Evolutionary conservation across 352 stramenopile species (phyloP).

Genomic region (Globisporangium sylvaticum): DNA sequence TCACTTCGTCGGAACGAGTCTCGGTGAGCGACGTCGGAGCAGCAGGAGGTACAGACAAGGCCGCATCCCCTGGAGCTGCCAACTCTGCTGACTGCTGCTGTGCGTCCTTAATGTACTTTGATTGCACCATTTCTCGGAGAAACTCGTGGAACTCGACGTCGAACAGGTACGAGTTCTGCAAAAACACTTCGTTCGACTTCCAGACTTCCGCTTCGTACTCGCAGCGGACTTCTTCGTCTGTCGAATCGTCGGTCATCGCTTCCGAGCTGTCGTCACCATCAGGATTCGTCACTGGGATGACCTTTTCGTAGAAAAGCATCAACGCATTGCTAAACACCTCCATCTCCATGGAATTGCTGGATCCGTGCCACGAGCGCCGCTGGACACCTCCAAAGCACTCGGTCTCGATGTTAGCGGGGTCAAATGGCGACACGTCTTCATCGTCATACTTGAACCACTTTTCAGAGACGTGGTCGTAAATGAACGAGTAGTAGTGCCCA

Average conservation of each 20-base stretch:
- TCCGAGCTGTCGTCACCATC: conserved; percentile 25
- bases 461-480: conserved; percentile 84
- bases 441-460: conserved; percentile 99
- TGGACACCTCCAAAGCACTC: conserved; percentile 99
- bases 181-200: conserved; percentile 92
- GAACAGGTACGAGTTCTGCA: conserved; percentile 95
- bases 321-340: conserved; percentile 98
- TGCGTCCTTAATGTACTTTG: conserved; percentile 71
- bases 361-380: conserved; percentile 90
- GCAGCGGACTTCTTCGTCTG: conserved; percentile 36
- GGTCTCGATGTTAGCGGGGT: conserved; percentile 93
- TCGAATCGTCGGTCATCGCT: conserved; percentile 15
- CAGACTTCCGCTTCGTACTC: conserved; percentile 91
- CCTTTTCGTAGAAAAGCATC: conserved; percentile 99
- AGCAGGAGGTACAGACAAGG: conserved; percentile 15
- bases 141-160: conserved; percentile 96
- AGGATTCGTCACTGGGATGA: conserved; percentile 53
- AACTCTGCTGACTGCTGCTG: not conserved
- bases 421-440: conserved; percentile 98
- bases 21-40: conserved; percentile 18
- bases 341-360: conserved; percentile 95
- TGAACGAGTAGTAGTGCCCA: conserved; percentile 98
- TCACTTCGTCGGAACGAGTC: conserved; percentile 39
- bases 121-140: conserved; percentile 85
- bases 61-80: conserved; percentile 12